Base-by-base conservation (phyloP, 495 filamentous ascomycete genomes). In the Elaphomyces granulatus region DNA sequence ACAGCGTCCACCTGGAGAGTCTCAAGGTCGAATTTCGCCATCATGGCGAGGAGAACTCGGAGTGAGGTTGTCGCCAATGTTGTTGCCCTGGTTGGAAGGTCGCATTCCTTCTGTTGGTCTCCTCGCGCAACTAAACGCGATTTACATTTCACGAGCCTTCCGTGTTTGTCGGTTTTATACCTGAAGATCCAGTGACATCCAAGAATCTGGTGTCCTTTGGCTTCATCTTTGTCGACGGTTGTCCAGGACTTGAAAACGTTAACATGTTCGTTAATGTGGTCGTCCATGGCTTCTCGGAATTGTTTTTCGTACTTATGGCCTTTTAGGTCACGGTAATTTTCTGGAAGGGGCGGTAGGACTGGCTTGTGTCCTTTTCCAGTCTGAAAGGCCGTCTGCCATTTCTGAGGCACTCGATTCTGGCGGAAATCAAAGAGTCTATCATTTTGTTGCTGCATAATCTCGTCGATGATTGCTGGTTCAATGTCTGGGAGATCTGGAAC, bases 71-170 rank as follows among this genome's bases (percentile, higher is more conserved):
- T 37, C 23, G 54, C 49, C 8, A 55, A 34, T n/a, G 52, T 55
- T 15, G 44, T 41, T 3, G 52, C 43, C 17, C 47, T 48, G 9
- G 38, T 49, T 15, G 49, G 32, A 2, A 37, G 21, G 30, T 40
- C 19, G 15, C 30, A 15, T 20, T 36, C 32, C 12, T 40, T 47
- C 34, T 58, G 40, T 8, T 54, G 42, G 37, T 60, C 47, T 31
- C 55, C 50, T 41, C 45, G 40, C 2, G 53, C 52, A 19, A 42
- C 52, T 7, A 59, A 36, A 8, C 55, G 7, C 23, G 55, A 49
- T 36, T 59, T 58, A 18, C 40, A 49, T 40, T 56, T 58, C n/a
- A 32, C 20, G 3, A 58, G 42, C 16, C 37, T 45, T 10, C 50
- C 35, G 16, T 54, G 31, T 2, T 41, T 18, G 21, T 54, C 48